Base-by-base conservation (phyloP, 2,329 filamentous ascomycete species). In the Coniochaeta prunicola region DNA sequence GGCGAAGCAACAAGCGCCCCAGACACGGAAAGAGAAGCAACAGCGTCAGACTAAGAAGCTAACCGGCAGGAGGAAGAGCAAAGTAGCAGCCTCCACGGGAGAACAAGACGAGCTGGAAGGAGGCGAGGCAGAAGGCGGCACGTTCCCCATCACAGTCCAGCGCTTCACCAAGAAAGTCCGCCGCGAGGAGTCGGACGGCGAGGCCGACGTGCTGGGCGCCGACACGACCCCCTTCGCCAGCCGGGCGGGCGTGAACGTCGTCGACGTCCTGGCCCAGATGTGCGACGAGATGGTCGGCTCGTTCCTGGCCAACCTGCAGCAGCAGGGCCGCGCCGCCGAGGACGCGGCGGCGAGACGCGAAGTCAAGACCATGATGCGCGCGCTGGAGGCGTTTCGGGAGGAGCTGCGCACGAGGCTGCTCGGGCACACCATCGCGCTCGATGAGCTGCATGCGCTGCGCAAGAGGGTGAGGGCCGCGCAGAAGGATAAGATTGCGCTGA, bases 241-340 rank as follows among this genome's bases (percentile, higher is more conserved):
- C 63, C 76, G 78, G 17, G 71, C 74, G 24, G 82, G 82, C 53
- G 84, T 87, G 63, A 88, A 84, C 54, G 77, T 81, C 0, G 74
- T 88, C 2, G 85, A 88, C 63, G 84, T 88, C 1, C 74, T 88
- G 38, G 76, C 80, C 6, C 80, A 86, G 62, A 76, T 87, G 15
- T 87, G 82, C 66, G 79, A 84, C 34, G 84, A 88, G 65, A 76
- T 86, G 33, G 74, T 86, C 21, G 76, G 76, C n/a, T 71, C 75
- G 2, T 79, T 75, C 15, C 67, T 86, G 33, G 71, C 73, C 1
- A 77, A 77, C 54, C 68, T 85, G 1, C 72, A 78, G 48, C 75
- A 80, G 33, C 71, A 75, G 10, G 70, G 69, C 0, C 68, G 64
- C 4, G 76, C 77, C 8, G 70, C 75, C 26, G 76, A 80, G 30